These are phyloP conservation scores for Apophysomyces sp. DNA, from an alignment of 371 early-diverging fungal species.

Conservation along the genomic window DNA sequence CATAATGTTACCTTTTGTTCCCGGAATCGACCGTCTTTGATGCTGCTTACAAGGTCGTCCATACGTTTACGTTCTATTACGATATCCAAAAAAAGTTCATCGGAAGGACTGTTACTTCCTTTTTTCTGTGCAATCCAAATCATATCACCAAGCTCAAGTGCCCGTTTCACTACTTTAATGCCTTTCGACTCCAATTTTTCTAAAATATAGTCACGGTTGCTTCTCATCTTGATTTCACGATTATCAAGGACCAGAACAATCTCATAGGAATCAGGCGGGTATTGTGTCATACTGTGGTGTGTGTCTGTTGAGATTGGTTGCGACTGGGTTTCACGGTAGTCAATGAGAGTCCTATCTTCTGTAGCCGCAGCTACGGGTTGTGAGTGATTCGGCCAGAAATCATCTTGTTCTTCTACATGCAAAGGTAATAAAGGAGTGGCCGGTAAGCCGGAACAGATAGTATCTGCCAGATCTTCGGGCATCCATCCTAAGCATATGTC, in stretches of 20 bases:
- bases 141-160: conserved; percentile 85
- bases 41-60: conserved; percentile 90
- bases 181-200: conserved; percentile 59
- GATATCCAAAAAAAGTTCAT: conserved; percentile 82
- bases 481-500: conserved; percentile 20
- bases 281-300: background rate
- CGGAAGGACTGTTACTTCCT: conserved; percentile 17
- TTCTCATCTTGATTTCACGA: conserved; percentile 73
- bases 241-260: conserved; percentile 77
- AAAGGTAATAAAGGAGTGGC: conserved; percentile 21
- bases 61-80: conserved; percentile 93
- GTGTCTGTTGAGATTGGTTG: background rate
- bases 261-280: conserved; percentile 63
- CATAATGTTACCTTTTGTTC: conserved; percentile 88
- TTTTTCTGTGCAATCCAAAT: conserved; percentile 82
- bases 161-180: conserved; percentile 54
- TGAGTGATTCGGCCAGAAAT: conserved; percentile 20
- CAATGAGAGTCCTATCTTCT: background rate
- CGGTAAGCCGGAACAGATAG: conserved; percentile 33
- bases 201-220: conserved; percentile 75
- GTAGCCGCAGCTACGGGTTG: background rate
- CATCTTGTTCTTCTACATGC: conserved; percentile 14
- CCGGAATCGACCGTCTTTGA: conserved; percentile 91
- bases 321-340: background rate
- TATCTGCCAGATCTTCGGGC: conserved; percentile 10